Base-by-base conservation (phyloP, 805 yeast species). In the Blastobotrys mokoenaii region DNA sequence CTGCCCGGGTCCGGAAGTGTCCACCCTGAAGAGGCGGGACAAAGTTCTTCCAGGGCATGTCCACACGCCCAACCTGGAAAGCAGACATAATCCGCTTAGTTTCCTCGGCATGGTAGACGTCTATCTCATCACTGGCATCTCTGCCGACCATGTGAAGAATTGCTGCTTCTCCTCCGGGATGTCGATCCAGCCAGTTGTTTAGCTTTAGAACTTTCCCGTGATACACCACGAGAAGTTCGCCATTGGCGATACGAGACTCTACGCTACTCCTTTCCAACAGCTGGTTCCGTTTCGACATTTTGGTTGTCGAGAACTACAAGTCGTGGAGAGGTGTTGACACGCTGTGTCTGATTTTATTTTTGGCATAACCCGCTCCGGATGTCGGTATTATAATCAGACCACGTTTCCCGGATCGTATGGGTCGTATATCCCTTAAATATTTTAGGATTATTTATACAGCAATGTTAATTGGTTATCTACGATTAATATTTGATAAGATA, bases 21-120 rank as follows among this genome's bases (percentile, higher is more conserved):
- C 86, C 95, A 11, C 95, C 95, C 64, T 86, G 95, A 51, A 87
- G 84, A 1, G 96, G 96, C 3, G 96, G 96, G 30, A 84, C 60
- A 61, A 87, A 64, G 62, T 84, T 83, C 44, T 68, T 69, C 96
- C 96, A 87, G 8, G 67, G 67, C 47, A 69, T 62, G 45, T 79
- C 77, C 5, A 86, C 77, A 10, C 55, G 59, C 1, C 96, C 96
- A 11, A 87, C 72, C 46, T 67, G 73, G 74, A 75, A 88, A 34
- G 63, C 70, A n/a, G 59, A 56, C 61, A 84, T 82, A 0, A 63
- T 62, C 2, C 48, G 40, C 7, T 73, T 65, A 0, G 93, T 75
- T 41, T 76, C 82, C 10, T 71, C 76, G 38, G 75, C 61, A 59
- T 87, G 96, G 56, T 85, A 87, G 40, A 89, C 88, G 44, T 79